Conservation (phyloP, 192 early-diverging fungal species). For the Rhizophagus clarus region DNA sequence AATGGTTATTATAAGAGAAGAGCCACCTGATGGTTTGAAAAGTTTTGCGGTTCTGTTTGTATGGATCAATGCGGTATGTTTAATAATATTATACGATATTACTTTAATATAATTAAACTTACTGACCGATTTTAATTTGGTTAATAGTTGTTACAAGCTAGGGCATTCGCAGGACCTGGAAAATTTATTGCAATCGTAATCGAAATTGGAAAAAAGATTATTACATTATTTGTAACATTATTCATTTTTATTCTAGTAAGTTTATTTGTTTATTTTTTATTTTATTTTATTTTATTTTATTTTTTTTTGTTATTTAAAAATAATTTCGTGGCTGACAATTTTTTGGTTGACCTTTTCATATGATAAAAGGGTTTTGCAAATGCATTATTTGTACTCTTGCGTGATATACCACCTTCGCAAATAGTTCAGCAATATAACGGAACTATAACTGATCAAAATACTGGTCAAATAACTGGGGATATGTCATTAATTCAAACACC, state of each 20-base stretch:
- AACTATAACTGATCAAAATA: not conserved
- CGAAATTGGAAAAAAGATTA: not conserved
- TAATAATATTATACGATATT: not conserved
- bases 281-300: not conserved
- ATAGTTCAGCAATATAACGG: not conserved
- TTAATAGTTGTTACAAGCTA: not conserved
- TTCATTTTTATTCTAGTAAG: not conserved
- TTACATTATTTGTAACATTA: not conserved
- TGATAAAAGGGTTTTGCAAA: not conserved
- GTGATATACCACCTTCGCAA: not conserved
- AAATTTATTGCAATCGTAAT: constrained; percentile 17
- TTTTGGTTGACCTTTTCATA: not conserved
- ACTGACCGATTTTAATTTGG: not conserved
- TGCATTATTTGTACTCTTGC: not conserved
- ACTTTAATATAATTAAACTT: not conserved
- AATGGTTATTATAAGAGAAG: not conserved
- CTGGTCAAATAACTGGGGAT: not conserved
- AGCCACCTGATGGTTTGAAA: not conserved
- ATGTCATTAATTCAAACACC: not conserved
- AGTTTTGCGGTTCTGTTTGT: not conserved
- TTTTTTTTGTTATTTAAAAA: not conserved
- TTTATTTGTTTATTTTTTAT: not conserved
- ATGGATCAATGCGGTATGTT: not conserved
- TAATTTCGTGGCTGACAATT: not conserved
- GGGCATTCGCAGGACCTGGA: not conserved